A percentile compares a stretch with the other conserved stretches of the same genome.
Evolutionary conservation across 2,329 filamentous ascomycete species (phyloP).

Genomic region (Penicillium fuscoglaucum): DNA sequence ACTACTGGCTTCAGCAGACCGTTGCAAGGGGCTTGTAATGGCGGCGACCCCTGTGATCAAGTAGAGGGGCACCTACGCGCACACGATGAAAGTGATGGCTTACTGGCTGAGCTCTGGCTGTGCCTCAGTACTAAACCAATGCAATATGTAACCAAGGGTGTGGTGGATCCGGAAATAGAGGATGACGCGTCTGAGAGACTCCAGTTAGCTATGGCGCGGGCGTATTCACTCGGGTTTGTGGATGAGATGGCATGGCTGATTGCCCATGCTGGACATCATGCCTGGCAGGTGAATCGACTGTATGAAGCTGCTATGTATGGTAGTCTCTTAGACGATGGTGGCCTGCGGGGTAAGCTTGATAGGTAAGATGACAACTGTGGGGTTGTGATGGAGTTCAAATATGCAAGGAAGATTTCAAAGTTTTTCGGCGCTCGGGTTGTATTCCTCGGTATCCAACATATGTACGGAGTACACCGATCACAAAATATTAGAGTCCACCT

Average conservation of each 20-base stretch:
- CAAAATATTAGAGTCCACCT: too few relatives aligned
- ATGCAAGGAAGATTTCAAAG: not conserved
- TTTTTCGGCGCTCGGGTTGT: not conserved
- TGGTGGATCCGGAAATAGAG: not conserved
- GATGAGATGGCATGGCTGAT: not conserved
- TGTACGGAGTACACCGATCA: too few relatives aligned
- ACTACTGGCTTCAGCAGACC: not conserved
- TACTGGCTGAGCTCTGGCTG: not conserved
- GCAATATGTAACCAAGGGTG: not conserved
- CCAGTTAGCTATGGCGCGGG: not conserved
- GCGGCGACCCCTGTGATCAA: not conserved
- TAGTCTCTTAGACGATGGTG: not conserved
- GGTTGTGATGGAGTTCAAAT: not conserved
- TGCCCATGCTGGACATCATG: not conserved
- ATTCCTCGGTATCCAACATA: too few relatives aligned
- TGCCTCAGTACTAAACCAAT: not conserved
- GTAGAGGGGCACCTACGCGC: not conserved
- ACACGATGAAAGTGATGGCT: not conserved
- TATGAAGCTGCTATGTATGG: not conserved
- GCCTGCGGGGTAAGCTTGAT: not conserved
- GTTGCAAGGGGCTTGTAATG: not conserved
- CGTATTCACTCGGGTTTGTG: not conserved
- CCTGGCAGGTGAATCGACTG: not conserved
- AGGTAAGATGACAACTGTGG: not conserved
- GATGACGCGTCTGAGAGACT: not conserved